Evolutionary conservation across 768 basidiomycete genomes (phyloP).

Genomic region (Gymnopilus junonius): DNA sequence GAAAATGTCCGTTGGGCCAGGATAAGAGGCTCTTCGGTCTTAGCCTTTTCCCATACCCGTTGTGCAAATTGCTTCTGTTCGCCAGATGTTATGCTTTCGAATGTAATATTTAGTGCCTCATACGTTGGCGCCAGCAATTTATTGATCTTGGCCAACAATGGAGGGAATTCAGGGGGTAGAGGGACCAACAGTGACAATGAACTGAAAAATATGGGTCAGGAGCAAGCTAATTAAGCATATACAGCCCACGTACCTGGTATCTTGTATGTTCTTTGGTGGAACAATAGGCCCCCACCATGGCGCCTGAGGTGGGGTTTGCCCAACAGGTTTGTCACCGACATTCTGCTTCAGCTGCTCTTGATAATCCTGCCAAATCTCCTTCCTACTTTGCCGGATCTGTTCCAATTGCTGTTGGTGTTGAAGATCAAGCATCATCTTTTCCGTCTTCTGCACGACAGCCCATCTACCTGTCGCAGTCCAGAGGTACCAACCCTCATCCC

Average conservation of each 20-base stretch:
- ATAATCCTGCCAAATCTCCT: slow-evolving; percentile 55
- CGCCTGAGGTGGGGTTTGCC: slow-evolving; percentile 19
- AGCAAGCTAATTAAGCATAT: slow-evolving; percentile 4
- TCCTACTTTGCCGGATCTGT: slow-evolving; percentile 41
- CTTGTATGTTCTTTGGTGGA: slow-evolving; percentile 44
- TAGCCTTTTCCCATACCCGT: slow-evolving; percentile 68
- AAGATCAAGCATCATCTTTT: slow-evolving; percentile 63
- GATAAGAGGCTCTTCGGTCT: slow-evolving; percentile 61
- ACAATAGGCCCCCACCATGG: slow-evolving; percentile 44
- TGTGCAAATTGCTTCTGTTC: slow-evolving; percentile 59
- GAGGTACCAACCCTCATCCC: slow-evolving; percentile 79
- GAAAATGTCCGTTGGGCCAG: slow-evolving; percentile 46
- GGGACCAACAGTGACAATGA: slow-evolving; percentile 58
- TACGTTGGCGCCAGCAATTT: slow-evolving; percentile 62
- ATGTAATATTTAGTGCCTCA: slow-evolving; percentile 53
- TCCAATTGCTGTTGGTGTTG: slow-evolving; percentile 51
- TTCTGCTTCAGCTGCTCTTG: slow-evolving; percentile 46
- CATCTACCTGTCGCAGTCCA: slow-evolving; percentile 63
- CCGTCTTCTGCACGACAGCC: slow-evolving; percentile 58
- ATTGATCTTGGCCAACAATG: slow-evolving; percentile 54
- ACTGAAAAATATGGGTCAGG: slow-evolving; percentile 30
- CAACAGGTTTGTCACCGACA: slow-evolving; percentile 16
- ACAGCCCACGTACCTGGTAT: slow-evolving; percentile 39
- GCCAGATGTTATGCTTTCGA: slow-evolving; percentile 58
- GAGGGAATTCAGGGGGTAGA: slow-evolving; percentile 59